Evolutionary conservation across 192 early-diverging fungal species (phyloP).

Genomic region (Chytriomyces sp.): DNA sequence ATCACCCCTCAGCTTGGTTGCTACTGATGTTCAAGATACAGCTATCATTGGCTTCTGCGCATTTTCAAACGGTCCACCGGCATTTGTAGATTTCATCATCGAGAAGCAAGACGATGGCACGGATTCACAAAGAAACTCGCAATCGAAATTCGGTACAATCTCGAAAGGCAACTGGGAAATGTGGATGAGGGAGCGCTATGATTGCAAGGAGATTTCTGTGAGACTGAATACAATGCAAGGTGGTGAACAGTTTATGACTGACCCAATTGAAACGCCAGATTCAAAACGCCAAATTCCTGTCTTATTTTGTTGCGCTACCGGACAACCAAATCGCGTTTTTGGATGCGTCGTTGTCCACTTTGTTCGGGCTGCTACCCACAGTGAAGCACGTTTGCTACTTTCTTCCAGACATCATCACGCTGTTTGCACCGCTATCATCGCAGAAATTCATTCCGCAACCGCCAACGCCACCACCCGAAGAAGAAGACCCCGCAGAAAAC

Average conservation of each 20-base stretch:
- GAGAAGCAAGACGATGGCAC: not conserved
- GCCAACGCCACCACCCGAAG: conserved; percentile 5
- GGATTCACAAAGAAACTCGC: not conserved
- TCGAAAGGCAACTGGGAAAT: conserved; percentile 42
- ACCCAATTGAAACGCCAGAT: conserved; percentile 35
- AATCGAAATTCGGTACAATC: conserved; percentile 22
- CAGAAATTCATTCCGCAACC: conserved; percentile 30
- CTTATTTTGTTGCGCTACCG: conserved; percentile 47
- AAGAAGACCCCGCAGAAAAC: conserved; percentile 3
- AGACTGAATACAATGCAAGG: not conserved
- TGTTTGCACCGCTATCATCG: conserved; percentile 54
- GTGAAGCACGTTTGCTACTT: conserved; percentile 51
- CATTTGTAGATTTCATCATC: conserved; percentile 33
- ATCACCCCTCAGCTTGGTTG: conserved; percentile 46
- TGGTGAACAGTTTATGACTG: not conserved
- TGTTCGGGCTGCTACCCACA: conserved; percentile 42
- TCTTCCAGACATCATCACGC: conserved; percentile 45
- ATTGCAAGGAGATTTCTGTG: conserved; percentile 46
- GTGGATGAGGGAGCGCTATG: conserved; percentile 46
- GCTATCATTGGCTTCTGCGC: conserved; percentile 46
- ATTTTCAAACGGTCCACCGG: conserved; percentile 45
- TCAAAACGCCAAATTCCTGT: conserved; percentile 54
- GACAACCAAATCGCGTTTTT: conserved; percentile 42
- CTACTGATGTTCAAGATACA: conserved; percentile 31
- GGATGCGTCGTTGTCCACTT: conserved; percentile 37